Evolutionary conservation across 2,329 filamentous ascomycete species (phyloP).

Genomic region (Botrytis aclada): DNA sequence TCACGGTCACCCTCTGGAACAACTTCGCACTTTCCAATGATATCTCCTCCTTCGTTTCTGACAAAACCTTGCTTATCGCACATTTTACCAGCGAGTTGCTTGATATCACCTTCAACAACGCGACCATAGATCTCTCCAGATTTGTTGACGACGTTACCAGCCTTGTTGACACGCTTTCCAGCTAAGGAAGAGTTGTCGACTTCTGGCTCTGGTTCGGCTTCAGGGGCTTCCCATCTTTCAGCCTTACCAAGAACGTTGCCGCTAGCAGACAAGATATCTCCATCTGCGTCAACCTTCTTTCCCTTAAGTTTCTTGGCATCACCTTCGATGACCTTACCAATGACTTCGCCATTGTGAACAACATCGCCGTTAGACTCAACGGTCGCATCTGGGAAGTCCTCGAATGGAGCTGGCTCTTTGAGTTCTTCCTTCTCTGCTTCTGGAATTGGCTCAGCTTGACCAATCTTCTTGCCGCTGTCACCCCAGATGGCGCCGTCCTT

Average conservation of each 20-base stretch:
- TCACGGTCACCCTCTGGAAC: slow-evolving; percentile 65
- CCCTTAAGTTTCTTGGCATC: slow-evolving; percentile 62
- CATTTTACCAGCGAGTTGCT: slow-evolving; percentile 64
- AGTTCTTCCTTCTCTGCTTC: slow-evolving; percentile 50
- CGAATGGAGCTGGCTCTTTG: slow-evolving; percentile 50
- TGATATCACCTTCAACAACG: slow-evolving; percentile 63
- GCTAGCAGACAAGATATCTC: slow-evolving; percentile 64
- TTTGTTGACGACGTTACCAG: slow-evolving; percentile 58
- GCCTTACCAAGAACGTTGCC: slow-evolving; percentile 66
- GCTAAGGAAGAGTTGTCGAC: slow-evolving; percentile 60
- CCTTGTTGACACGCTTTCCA: slow-evolving; percentile 70
- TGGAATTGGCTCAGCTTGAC: slow-evolving; percentile 63
- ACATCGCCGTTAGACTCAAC: slow-evolving; percentile 55
- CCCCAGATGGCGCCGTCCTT: slow-evolving; percentile 69
- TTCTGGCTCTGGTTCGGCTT: slow-evolving; percentile 45
- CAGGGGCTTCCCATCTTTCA: slow-evolving; percentile 61
- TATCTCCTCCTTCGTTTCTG: slow-evolving; percentile 68
- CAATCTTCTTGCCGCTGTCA: slow-evolving; percentile 65
- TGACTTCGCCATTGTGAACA: slow-evolving; percentile 50
- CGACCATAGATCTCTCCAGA: slow-evolving; percentile 58
- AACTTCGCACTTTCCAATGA: slow-evolving; percentile 65
- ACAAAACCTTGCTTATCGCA: slow-evolving; percentile 70
- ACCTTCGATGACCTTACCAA: slow-evolving; percentile 61
- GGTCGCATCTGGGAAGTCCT: slow-evolving; percentile 54
- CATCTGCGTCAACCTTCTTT: slow-evolving; percentile 64